Evolutionary conservation across 345 rosid genomes (phyloP), one percentile per base, ranked within the genome.

Genomic region (Sonneratia alba): DNA sequence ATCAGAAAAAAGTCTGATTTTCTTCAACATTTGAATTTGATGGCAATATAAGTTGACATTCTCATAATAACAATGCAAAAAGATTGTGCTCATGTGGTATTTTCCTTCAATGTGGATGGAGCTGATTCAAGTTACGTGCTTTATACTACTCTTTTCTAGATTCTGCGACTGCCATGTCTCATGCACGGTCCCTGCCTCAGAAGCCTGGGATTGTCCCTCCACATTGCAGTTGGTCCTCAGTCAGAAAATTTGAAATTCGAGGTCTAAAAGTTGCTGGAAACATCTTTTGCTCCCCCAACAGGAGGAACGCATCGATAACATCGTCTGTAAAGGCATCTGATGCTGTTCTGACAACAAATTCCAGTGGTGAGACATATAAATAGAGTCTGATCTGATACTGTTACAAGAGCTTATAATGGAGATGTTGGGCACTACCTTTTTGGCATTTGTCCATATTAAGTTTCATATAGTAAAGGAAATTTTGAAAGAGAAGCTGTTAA

Each of bases 271-370:
- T 61, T 22, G 66, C 73, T 5, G 38, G 66, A 49, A 76, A 75
- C 69, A 75, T 73, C 16, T 24, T 65, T 40, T 76, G 72, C 72
- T 59, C 77, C 62, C 73, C 81, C 6, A 66, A 43, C 36, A 83
- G 42, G 78, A 74, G 70, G 36, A 79, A 79, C 13, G 72, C 67
- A 27, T 53, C 80, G 19, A 69, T 78, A 13, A 79, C 76, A 21
- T 79, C 81, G 0, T 79, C 84, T 75, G 81, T 78, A 1, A 85
- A 84, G 74, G 74, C 91, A 53, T 73, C 88, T 67, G 90, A 85
- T 70, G 72, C 86, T 70, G 53, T 86, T n/a, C 75, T 75, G 12
- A 43, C 83, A 16, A 76, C 80, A 71, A 85, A 83, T 77, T 79
- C 83, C 66, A 86, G 81, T 38, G 92, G 92, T 89, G 51, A 73